Percentiles rank a stretch among this genome's conserved stretches.
phyloP scores from a whole-genome alignment of 2,329 filamentous ascomycete species.

The Diaporthe ilicicola region DNA sequence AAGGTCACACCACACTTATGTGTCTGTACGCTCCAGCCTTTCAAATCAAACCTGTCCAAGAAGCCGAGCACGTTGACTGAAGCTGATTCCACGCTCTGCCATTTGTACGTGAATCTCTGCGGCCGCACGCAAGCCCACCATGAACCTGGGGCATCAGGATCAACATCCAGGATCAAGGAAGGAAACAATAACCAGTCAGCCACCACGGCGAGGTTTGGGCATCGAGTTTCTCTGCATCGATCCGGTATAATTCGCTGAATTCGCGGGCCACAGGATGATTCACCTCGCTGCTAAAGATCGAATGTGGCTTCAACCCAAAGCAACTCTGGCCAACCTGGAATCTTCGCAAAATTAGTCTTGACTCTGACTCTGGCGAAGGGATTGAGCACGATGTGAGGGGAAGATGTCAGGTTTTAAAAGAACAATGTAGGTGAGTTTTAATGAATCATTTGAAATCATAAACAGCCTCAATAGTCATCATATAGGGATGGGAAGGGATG shows the following conservation, averaged over 20 bases:
- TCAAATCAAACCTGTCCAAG: no score
- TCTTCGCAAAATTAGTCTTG: not conserved
- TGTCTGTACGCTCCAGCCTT: no score
- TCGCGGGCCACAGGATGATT: no score
- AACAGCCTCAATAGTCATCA: constrained; percentile 34
- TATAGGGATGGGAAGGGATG: not conserved
- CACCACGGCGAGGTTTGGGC: not conserved
- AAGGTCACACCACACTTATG: no score
- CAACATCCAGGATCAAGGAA: no score
- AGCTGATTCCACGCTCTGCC: no score
- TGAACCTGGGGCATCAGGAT: no score
- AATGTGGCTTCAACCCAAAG: not conserved
- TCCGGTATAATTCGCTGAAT: not conserved
- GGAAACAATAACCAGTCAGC: no score
- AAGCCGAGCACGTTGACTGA: no score
- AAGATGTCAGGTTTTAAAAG: constrained; percentile 14
- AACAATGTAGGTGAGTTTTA: constrained; percentile 34
- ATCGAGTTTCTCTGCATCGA: not conserved
- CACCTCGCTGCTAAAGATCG: not conserved
- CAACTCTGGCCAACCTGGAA: not conserved
- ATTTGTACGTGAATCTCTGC: no score
- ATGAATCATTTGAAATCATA: constrained; percentile 33
- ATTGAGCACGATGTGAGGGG: not conserved
- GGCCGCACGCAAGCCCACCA: no score
- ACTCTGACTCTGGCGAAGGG: not conserved